Evolutionary conservation across 306 rosid genomes (phyloP), one percentile per base, ranked within the genome.

Genomic region (Malus asiatica): DNA sequence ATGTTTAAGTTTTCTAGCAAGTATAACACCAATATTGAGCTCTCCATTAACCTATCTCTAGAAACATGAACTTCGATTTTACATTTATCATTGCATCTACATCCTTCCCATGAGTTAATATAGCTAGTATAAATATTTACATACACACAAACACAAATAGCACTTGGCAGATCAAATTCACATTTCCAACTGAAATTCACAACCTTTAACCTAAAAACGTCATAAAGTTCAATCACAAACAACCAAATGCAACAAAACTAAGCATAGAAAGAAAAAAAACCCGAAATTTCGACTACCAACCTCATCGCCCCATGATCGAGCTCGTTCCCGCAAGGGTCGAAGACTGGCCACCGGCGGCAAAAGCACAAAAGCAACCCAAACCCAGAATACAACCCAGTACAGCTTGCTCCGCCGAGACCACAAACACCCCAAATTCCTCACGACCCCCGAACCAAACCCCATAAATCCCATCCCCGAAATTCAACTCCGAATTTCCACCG

Each of bases 231-330:
- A 63, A 72, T 19, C 23, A 68, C 74, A 55, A 51, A 59, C 58
- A 63, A 65, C 70, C 42, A 19, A 46, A 45, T 22, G 22, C 63
- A 68, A 55, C 63, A 61, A 16, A 74, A 35, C 29, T 22, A 75
- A 63, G 32, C 72, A 76, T 72, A 52, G 40, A 22, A 70, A 57
- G 29, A 48, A 62, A 30, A 30, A 22, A 13, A 29, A 53, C 12
- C 16, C 22, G 3, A 82, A 76, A 15, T 63, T 27, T n/a, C 23
- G 42, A 67, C 35, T 23, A 73, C 89, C 58, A 86, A 95, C 99
- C 99, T 95, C 99, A 73, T 92, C 97, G 25, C 96, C 97, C 99
- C 99, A 95, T 0, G 97, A 88, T 19, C 90, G 89, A 83, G 93
- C 80, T 76, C 89, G 86, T 74, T 95, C 99, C 86, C 99, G 82